Conservation (phyloP, 2,329 filamentous ascomycete genomes). For the Ramularia collo-cygni region DNA sequence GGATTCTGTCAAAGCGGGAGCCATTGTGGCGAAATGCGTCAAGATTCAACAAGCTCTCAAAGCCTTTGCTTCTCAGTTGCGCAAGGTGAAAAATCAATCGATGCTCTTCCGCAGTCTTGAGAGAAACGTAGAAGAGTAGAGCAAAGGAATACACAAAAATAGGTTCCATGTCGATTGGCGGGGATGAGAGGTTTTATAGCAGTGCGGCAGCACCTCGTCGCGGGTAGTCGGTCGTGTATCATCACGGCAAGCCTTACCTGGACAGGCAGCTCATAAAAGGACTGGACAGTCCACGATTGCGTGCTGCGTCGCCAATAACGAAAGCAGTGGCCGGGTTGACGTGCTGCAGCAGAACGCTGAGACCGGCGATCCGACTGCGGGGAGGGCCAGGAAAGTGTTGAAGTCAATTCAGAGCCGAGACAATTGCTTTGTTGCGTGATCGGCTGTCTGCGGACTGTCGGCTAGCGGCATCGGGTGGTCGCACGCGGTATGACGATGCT, state of each 20-base stretch:
- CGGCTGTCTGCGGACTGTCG: too few relatives aligned
- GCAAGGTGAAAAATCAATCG: slow-evolving; percentile 15
- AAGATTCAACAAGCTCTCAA: too few relatives aligned
- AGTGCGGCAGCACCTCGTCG: too few relatives aligned
- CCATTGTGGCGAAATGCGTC: slow-evolving; percentile 6
- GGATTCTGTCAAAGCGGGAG: slow-evolving; percentile 14
- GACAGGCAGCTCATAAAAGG: too few relatives aligned
- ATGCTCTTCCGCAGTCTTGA: slow-evolving; percentile 14
- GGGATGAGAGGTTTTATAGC: slow-evolving; percentile 11
- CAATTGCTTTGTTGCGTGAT: too few relatives aligned
- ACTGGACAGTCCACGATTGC: slow-evolving; percentile 2
- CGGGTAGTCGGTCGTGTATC: too few relatives aligned
- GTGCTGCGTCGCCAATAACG: slow-evolving; percentile 4
- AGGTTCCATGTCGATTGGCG: slow-evolving; percentile 9
- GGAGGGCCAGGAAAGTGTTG: too few relatives aligned
- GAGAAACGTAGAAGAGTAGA: slow-evolving; percentile 12
- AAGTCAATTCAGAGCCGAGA: too few relatives aligned
- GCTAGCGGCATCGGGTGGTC: too few relatives aligned
- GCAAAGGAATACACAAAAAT: slow-evolving; percentile 12
- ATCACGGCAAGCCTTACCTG: too few relatives aligned
- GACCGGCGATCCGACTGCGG: not conserved
- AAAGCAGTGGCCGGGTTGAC: slow-evolving; percentile 3
- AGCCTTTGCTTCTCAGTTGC: slow-evolving; percentile 18
- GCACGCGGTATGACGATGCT: too few relatives aligned
- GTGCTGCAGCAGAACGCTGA: slow-evolving; percentile 3